A percentile compares a stretch with the other conserved stretches of the same genome.
These are phyloP conservation scores for Ceratocystis alfenasii DNA, from an alignment of 2,329 filamentous ascomycete genomes.

Conservation along the genomic window DNA sequence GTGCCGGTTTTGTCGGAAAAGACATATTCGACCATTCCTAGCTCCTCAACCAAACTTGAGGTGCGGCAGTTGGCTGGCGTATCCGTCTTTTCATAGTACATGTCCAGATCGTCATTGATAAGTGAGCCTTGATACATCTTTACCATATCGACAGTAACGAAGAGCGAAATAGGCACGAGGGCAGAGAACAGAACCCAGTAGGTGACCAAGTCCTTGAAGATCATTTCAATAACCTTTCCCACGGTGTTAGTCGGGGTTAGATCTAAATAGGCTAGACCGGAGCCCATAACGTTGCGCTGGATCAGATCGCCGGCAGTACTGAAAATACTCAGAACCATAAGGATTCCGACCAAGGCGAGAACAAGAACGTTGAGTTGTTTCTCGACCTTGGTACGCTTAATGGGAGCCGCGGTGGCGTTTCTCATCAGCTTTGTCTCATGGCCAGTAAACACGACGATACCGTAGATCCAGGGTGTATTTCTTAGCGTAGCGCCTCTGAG, in stretches of 20 bases:
- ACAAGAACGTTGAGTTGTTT: constrained; percentile 88
- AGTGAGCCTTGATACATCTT: constrained; percentile 98
- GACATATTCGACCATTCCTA: constrained; percentile 97
- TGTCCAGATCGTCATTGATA: constrained; percentile 94
- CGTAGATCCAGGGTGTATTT: constrained; percentile 96
- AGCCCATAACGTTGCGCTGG: constrained; percentile 51
- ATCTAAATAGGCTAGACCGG: constrained; percentile 59
- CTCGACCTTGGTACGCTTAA: constrained; percentile 95
- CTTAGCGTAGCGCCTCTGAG: constrained; percentile 85
- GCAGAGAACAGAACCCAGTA: constrained; percentile 98
- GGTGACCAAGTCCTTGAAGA: constrained; percentile 89
- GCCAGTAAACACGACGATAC: constrained; percentile 58
- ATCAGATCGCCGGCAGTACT: constrained; percentile 86
- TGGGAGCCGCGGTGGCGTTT: constrained; percentile 91
- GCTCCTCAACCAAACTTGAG: constrained; percentile 88
- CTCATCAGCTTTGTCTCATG: constrained; percentile 99
- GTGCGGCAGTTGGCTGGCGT: constrained; percentile 93
- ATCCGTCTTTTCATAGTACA: constrained; percentile 91
- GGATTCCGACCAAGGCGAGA: constrained; percentile 72
- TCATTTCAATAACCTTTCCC: constrained; percentile 53
- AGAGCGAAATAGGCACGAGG: constrained; percentile 90
- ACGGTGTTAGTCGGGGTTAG: constrained; percentile 49
- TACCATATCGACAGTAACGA: constrained; percentile 93
- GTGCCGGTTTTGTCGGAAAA: constrained; percentile 98
- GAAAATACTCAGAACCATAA: constrained; percentile 73